Evolutionary conservation across 805 yeast genomes (phyloP).

Genomic region (Tetrapisispora pingtungensis): DNA sequence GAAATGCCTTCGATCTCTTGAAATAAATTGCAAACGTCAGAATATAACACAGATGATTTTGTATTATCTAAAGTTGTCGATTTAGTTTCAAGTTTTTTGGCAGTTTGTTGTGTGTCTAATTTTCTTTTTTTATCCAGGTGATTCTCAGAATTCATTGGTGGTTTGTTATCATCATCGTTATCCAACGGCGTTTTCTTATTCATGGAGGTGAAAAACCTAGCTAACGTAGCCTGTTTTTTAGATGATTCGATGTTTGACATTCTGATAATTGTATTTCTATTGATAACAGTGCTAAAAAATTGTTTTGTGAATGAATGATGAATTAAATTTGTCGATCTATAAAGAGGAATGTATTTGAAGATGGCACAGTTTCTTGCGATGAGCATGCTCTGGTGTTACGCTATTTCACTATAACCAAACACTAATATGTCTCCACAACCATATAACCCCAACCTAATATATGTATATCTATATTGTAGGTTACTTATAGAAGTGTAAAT

Average conservation of each 20-base stretch:
- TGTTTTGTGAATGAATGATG: neutral
- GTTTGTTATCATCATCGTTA: neutral
- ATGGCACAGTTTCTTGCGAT: neutral
- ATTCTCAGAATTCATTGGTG: too few relatives aligned
- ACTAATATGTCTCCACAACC: too few relatives aligned
- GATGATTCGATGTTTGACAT: neutral
- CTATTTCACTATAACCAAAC: too few relatives aligned
- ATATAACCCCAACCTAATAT: too few relatives aligned
- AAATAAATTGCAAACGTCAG: constrained; percentile 49
- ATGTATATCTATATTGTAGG: too few relatives aligned
- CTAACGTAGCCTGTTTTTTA: constrained; percentile 25
- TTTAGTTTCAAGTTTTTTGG: neutral
- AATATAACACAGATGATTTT: constrained; percentile 25
- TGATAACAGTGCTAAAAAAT: too few relatives aligned
- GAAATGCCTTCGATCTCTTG: constrained; percentile 71
- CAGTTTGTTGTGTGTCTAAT: neutral
- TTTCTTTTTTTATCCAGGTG: neutral
- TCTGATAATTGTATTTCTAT: neutral
- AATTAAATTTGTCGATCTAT: too few relatives aligned
- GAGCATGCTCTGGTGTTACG: neutral
- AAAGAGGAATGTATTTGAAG: too few relatives aligned
- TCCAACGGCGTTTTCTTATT: neutral
- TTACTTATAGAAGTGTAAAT: too few relatives aligned
- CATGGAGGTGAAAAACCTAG: constrained; percentile 21
- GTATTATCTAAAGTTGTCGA: neutral